Percentiles rank a stretch among this genome's conserved stretches.
These are phyloP conservation scores for Zostera marina DNA, from an alignment of 116 monocot genomes.

Conservation along the genomic window DNA sequence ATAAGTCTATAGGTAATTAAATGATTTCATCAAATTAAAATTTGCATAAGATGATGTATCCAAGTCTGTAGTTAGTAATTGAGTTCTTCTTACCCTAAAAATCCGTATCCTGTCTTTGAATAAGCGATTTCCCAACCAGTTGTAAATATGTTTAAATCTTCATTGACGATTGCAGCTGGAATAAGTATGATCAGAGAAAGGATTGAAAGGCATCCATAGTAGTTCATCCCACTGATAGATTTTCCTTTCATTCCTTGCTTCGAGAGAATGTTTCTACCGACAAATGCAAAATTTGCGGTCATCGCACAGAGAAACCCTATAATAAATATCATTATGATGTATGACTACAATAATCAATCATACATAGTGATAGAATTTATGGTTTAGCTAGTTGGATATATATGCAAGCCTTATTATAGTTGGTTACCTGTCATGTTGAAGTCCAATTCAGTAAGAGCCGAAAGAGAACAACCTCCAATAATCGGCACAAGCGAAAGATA, in stretches of 20 bases:
- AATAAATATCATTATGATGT: too few species aligned
- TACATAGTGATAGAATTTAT: too few species aligned
- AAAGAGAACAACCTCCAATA: constrained; percentile 84
- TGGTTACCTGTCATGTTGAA: constrained; percentile 81
- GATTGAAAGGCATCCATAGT: constrained; percentile 83
- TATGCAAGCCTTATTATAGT: neutral
- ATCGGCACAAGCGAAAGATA: constrained; percentile 84
- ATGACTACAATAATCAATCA: neutral
- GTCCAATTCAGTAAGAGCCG: constrained; percentile 78
- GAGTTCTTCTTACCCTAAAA: constrained; percentile 33
- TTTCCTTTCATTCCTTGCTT: constrained; percentile 93
- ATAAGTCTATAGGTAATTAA: neutral
- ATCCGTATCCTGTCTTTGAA: constrained; percentile 48
- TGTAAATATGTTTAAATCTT: constrained; percentile 70
- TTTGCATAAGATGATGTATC: too few species aligned
- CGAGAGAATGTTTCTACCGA: constrained; percentile 82
- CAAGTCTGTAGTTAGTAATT: neutral
- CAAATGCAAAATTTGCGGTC: constrained; percentile 89
- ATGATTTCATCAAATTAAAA: too few species aligned
- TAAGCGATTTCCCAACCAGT: constrained; percentile 62
- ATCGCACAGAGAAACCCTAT: constrained; percentile 88
- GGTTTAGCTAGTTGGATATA: too few species aligned
- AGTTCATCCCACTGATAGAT: constrained; percentile 89
- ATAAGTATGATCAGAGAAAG: constrained; percentile 65
- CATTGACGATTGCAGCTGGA: constrained; percentile 65